Base-by-base conservation (phyloP, 352 stramenopile species). In the Phytophthora pinifolia region DNA sequence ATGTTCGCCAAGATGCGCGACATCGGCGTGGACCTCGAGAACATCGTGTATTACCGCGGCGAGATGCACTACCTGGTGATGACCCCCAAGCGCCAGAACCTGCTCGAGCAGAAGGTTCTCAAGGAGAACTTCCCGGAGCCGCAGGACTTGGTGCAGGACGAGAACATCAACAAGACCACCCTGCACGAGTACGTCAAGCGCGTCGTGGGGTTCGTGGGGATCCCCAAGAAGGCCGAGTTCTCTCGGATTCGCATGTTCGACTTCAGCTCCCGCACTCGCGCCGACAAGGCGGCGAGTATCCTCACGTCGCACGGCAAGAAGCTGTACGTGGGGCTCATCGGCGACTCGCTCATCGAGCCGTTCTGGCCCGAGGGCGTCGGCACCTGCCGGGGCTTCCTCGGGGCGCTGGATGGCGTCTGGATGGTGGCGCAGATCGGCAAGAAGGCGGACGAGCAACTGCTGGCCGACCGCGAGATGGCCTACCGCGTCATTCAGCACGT, bases 21-120 rank as follows among this genome's bases (percentile, higher is more conserved):
- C 12, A 72, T 82, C 15, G 81, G 77, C 33, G 71, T 94, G 18
- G 79, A 92, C 54, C 56, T 92, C 10, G 84, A 94, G 66, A 92
- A 92, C 48, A 77, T 92, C 34, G 84, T 92, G 62, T 94, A 94
- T 69, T 91, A 92, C 63, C 79, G 81, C 18, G 84, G 83, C 32
- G 80, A 89, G 52, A 89, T 90, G 70, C 84, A 94, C 63, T 94
- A 94, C 64, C 60, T 94, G 29, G 84, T 94, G 8, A 91, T 91
- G 79, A 92, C 84, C 6, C 78, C 83, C 12, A 89, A 86, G 69
- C 76, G 75, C 6, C 73, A 79, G 50, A 92, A 89, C 62, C 55
- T 92, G 31, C 33, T 92, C n/a, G 72, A 90, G 8, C 70, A 88
- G 29, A 82, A 82, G 25, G 79, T 92, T 37, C 44, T 90, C 22